phyloP scores from a whole-genome alignment of 2,329 filamentous ascomycete genomes.

The Apiospora koreana region DNA sequence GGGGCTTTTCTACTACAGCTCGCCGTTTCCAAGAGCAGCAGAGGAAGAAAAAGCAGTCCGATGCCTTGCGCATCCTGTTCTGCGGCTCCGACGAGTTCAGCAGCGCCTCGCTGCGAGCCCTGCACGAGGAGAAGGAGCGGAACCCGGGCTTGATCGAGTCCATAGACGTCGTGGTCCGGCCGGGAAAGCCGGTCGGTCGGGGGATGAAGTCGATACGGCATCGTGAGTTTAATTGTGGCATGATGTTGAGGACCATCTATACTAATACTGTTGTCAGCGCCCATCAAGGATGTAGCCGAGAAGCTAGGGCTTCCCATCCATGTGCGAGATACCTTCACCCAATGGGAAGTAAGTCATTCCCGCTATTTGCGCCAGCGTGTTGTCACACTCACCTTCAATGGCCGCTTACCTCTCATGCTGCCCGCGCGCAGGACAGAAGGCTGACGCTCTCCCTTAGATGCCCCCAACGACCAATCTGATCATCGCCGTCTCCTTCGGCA shows the following conservation, averaged over 20 bases:
- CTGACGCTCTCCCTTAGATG: constrained; percentile 41
- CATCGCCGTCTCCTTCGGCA: constrained; percentile 90
- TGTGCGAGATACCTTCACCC: constrained; percentile 77
- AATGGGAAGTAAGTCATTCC: constrained; percentile 65
- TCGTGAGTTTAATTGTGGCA: constrained; percentile 59
- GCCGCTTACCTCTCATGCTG: not conserved
- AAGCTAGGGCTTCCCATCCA: constrained; percentile 68
- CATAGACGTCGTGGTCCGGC: constrained; percentile 83
- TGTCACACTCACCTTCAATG: constrained; percentile 4
- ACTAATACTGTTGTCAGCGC: constrained; percentile 53
- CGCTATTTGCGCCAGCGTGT: not conserved
- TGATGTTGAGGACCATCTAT: not conserved
- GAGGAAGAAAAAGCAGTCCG: constrained; percentile 31
- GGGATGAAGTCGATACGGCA: constrained; percentile 68
- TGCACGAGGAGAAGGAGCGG: constrained; percentile 60
- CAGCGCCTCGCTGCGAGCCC: constrained; percentile 70
- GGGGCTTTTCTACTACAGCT: not conserved
- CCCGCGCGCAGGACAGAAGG: not conserved
- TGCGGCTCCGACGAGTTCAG: constrained; percentile 95
- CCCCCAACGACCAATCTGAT: constrained; percentile 72
- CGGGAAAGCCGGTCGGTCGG: constrained; percentile 76
- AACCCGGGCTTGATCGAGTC: constrained; percentile 63
- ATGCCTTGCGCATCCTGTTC: constrained; percentile 82
- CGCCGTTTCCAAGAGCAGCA: not conserved
- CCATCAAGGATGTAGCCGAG: constrained; percentile 67